Evolutionary conservation across 1,284 basidiomycete genomes (phyloP).

Genomic region (Marasmius tenuissimus): DNA sequence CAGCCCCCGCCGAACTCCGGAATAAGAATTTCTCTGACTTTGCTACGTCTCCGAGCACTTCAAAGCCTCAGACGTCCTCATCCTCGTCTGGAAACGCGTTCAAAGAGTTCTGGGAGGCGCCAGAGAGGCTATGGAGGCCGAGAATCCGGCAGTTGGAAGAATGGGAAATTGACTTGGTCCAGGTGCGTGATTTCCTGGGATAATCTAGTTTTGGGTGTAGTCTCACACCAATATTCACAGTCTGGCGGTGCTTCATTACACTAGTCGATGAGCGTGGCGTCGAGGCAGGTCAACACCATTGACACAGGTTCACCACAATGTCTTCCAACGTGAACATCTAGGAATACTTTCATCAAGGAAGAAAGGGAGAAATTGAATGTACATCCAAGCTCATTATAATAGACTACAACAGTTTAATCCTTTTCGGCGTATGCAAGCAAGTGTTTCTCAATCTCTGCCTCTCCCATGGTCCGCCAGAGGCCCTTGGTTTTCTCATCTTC

Average conservation of each 20-base stretch:
- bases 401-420: slow-evolving; percentile 48
- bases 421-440: slow-evolving; percentile 92
- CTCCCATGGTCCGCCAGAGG: slow-evolving; percentile 81
- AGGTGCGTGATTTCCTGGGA: slow-evolving; percentile 49
- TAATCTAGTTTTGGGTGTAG: slow-evolving; percentile 1
- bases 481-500: slow-evolving; percentile 69
- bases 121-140: slow-evolving; percentile 66
- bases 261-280: slow-evolving; percentile 14
- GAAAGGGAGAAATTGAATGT: slow-evolving; percentile 4
- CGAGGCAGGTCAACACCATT: too few species aligned
- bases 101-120: slow-evolving; percentile 80
- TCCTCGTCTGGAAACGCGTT: slow-evolving; percentile 35
- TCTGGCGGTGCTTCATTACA: slow-evolving; percentile 71
- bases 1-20: slow-evolving; percentile 65
- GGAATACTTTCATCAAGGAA: neutral
- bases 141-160: slow-evolving; percentile 57
- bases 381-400: neutral
- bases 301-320: neutral
- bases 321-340: neutral
- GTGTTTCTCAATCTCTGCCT: slow-evolving; percentile 84
- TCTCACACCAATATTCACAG: slow-evolving; percentile 35
- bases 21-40: slow-evolving; percentile 64
- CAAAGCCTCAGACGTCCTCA: slow-evolving; percentile 11
- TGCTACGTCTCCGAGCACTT: slow-evolving; percentile 39
- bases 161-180: slow-evolving; percentile 76